phyloP scores from a whole-genome alignment of 225 moss, liverwort and hornwort species.

The Lunularia cruciata region DNA sequence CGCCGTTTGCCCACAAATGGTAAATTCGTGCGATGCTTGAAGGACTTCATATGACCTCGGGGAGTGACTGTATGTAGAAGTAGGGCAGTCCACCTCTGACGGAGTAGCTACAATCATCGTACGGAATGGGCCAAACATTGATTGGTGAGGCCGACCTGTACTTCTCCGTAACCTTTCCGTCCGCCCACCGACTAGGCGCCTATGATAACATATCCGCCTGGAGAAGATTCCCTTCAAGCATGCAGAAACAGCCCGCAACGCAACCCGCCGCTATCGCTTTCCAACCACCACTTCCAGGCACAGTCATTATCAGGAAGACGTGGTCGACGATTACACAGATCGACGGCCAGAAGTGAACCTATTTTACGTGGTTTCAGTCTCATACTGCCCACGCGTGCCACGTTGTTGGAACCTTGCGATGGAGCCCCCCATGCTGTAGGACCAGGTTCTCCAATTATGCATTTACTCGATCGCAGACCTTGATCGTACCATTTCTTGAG shows the following conservation, averaged over 20 bases:
- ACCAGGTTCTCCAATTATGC: neutral
- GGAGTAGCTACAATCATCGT: too few relatives aligned
- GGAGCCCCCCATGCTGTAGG: neutral
- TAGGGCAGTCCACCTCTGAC: too few relatives aligned
- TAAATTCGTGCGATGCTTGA: too few relatives aligned
- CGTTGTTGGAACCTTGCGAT: neutral
- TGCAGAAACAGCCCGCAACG: neutral
- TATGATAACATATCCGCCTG: slow-evolving; percentile 3
- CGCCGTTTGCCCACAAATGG: too few relatives aligned
- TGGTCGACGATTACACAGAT: too few relatives aligned
- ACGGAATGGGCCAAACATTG: too few relatives aligned
- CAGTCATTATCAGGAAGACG: neutral
- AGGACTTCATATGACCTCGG: too few relatives aligned
- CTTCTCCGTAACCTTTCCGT: slow-evolving; percentile 4
- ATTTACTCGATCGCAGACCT: neutral
- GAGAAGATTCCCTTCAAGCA: neutral
- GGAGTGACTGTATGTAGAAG: too few relatives aligned
- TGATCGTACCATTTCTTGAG: neutral
- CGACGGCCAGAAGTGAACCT: too few relatives aligned
- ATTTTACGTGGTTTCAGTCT: neutral
- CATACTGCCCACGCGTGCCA: slow-evolving; percentile 5
- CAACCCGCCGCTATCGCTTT: neutral
- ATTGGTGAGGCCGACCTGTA: neutral
- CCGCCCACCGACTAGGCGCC: neutral
- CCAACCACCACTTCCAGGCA: neutral